Evolutionary conservation across 108 stramenopile species (phyloP), one percentile per base, ranked within the genome.

Genomic region (Seminavis robusta): DNA sequence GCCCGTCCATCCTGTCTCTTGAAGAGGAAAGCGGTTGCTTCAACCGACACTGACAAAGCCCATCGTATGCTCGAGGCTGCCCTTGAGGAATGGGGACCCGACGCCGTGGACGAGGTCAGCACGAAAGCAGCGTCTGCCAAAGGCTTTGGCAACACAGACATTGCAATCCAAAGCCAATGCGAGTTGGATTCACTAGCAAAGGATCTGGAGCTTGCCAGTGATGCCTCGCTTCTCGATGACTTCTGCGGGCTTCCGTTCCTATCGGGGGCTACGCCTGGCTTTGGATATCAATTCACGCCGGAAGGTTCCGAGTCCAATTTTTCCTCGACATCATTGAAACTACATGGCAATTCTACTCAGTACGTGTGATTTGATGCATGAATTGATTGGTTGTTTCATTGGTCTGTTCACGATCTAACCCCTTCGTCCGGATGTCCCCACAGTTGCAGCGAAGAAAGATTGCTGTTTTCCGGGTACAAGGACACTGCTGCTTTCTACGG

Each of bases 401-500:
- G 25, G 19, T 16, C 21, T 30, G 2, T 6, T n/a, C 26, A 3
- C 27, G 4, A 25, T 52, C n/a, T 5, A 3, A 23, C 2, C 17
- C 21, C 21, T 28, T 13, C 24, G 31, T 41, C 25, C 25, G 31
- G 20, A 23, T 42, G 24, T 60, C 32, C 36, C 23, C 30, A 21
- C 57, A 84, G 82, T 48, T 80, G 77, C 13, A 72, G 72, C 32
- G 69, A 76, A 21, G 84, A 90, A 59, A 71, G 32, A 34, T 32
- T 56, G 45, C 46, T 79, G 48, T 69, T 62, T 32, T 30, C 11
- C 1, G 73, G 73, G 1, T 77, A 73, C 73, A 86, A 84, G 17
- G 78, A 86, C 36, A 56, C 74, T 46, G 65, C 64, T 29, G 83
- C 63, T 54, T 84, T 84, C 45, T 80, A 73, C 53, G 89, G 89